These are phyloP conservation scores for Macrolepiota dolichaula DNA, from an alignment of 768 basidiomycete species.

Conservation along the genomic window DNA sequence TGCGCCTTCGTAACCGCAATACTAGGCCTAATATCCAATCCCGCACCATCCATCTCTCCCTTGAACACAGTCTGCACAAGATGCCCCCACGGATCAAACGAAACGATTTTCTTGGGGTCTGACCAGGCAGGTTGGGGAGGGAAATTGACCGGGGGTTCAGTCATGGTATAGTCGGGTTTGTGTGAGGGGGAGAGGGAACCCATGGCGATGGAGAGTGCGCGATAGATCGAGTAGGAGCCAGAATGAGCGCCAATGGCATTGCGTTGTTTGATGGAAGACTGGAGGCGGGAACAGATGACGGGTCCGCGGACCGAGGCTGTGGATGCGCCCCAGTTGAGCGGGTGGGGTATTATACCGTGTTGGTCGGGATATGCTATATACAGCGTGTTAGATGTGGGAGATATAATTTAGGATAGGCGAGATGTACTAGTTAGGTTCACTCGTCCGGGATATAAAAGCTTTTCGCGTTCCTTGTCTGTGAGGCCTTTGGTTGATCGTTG, in stretches of 20 bases:
- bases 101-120: conserved; percentile 77
- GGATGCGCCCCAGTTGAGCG: conserved; percentile 78
- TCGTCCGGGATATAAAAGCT: conserved; percentile 73
- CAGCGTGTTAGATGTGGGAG: conserved; percentile 19
- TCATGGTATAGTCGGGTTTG: conserved; percentile 78
- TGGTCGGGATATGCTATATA: conserved; percentile 91
- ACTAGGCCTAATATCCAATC: conserved; percentile 85
- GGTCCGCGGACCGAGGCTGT: conserved; percentile 72
- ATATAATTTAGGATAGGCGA: neutral
- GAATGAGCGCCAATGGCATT: conserved; percentile 94
- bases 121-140: conserved; percentile 78
- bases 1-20: conserved; percentile 93
- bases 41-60: conserved; percentile 52
- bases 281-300: conserved; percentile 83
- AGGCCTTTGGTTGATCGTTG: conserved; percentile 9
- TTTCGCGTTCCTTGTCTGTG: conserved; percentile 68
- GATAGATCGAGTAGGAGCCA: conserved; percentile 93
- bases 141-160: conserved; percentile 81
- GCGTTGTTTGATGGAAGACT: conserved; percentile 80
- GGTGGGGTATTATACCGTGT: conserved; percentile 78
- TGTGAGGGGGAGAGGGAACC: conserved; percentile 74
- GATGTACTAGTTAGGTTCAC: conserved; percentile 81
- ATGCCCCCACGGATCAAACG: conserved; percentile 94
- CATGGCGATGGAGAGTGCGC: conserved; percentile 90
- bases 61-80: conserved; percentile 72